A percentile compares a stretch with the other conserved stretches of the same genome.
These are phyloP conservation scores for Ganoderma meredithae DNA, from an alignment of 1,284 basidiomycete genomes.

Conservation along the genomic window DNA sequence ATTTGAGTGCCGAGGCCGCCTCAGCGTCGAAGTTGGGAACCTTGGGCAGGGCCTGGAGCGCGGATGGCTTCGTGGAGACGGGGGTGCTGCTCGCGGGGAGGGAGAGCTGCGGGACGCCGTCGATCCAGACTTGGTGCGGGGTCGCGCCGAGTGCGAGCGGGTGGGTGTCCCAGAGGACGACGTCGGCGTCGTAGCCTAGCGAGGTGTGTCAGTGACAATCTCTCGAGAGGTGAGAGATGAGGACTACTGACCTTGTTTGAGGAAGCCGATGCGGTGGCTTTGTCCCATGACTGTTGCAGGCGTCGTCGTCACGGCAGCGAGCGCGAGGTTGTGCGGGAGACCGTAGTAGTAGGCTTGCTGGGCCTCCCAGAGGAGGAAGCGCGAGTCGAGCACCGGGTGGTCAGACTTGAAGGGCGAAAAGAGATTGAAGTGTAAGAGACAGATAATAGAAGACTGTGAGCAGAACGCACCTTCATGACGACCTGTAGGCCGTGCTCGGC, in stretches of 20 bases:
- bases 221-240: neutral
- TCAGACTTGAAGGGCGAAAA: no score
- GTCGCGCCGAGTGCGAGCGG: constrained; percentile 77
- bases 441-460: no score
- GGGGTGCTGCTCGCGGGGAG: constrained; percentile 37
- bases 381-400: constrained; percentile 78
- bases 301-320: constrained; percentile 79
- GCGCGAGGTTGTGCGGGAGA: constrained; percentile 62
- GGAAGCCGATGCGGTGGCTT: constrained; percentile 82
- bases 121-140: constrained; percentile 78
- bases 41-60: constrained; percentile 56
- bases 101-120: constrained; percentile 69
- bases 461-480: constrained; percentile 70
- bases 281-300: constrained; percentile 81
- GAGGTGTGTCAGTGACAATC: neutral
- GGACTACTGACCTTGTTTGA: constrained; percentile 60
- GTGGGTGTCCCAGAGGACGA: constrained; percentile 79
- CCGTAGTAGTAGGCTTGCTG: constrained; percentile 88
- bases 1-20: constrained; percentile 57
- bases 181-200: constrained; percentile 59
- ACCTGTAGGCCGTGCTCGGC: constrained; percentile 78
- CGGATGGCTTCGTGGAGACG: constrained; percentile 52
- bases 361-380: constrained; percentile 85
- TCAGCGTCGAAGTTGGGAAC: constrained; percentile 69
- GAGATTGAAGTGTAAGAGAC: no score